Conservation (phyloP, 768 basidiomycete genomes). For the Tulasnella sp. region DNA sequence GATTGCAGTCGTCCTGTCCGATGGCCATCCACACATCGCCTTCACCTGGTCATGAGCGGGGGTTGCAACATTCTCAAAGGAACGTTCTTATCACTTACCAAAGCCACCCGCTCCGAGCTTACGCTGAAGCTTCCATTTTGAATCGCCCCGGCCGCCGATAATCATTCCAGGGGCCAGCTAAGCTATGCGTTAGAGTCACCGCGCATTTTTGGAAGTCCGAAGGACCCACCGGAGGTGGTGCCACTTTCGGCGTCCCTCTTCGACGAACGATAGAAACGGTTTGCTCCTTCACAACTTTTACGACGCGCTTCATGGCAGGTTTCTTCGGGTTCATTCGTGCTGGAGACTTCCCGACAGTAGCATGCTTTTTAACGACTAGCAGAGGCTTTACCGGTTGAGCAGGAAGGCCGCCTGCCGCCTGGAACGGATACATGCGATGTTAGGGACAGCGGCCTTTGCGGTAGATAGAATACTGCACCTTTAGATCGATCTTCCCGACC, state of each 20-base stretch:
- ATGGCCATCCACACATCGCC: slow-evolving; percentile 2
- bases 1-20: background rate
- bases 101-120: slow-evolving; percentile 1
- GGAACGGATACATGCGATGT: background rate
- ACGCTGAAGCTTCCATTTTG: background rate
- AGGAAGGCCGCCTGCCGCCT: background rate
- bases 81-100: background rate
- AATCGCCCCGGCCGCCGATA: background rate
- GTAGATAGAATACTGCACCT: background rate
- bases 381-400: background rate
- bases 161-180: background rate
- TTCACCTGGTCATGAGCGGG: background rate
- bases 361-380: background rate
- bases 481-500: background rate
- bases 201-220: background rate
- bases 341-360: background rate
- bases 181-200: background rate
- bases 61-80: background rate
- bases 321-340: background rate
- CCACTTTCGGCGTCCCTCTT: background rate
- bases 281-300: background rate
- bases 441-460: background rate
- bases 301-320: background rate
- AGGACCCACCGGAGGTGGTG: background rate
- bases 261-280: background rate